phyloP scores from a whole-genome alignment of 2,329 filamentous ascomycete species.

The Lecanicillium sp. region DNA sequence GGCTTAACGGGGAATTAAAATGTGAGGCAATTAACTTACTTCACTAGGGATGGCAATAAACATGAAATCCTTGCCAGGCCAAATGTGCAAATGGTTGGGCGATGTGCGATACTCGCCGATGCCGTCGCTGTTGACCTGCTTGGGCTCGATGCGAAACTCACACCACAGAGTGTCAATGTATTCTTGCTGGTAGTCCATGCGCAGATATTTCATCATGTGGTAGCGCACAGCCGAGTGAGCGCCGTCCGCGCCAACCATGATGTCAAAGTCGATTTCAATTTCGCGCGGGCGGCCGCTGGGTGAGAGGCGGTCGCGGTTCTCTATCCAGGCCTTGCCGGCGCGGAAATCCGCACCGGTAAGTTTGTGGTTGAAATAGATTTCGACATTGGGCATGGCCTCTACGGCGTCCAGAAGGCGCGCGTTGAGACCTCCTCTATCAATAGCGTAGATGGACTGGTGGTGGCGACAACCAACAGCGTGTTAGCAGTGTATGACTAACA shows the following conservation, averaged over 20 bases:
- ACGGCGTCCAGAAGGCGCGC: constrained; percentile 76
- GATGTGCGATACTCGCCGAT: constrained; percentile 64
- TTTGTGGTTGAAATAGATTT: constrained; percentile 88
- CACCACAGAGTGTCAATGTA: constrained; percentile 98
- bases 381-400: constrained; percentile 79
- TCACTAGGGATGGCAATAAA: constrained; percentile 89
- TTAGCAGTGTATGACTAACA: constrained; percentile 1
- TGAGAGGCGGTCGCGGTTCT: constrained; percentile 37
- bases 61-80: constrained; percentile 92
- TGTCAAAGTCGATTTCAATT: constrained; percentile 79
- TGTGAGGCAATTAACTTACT: constrained; percentile 26
- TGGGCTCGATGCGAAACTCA: constrained; percentile 74
- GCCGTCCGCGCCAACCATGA: constrained; percentile 90
- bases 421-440: constrained; percentile 80
- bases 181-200: constrained; percentile 85
- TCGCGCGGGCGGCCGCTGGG: constrained; percentile 49
- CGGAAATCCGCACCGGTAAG: constrained; percentile 83
- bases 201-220: constrained; percentile 90
- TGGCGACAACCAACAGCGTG: background rate
- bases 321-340: constrained; percentile 78
- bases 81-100: constrained; percentile 92
- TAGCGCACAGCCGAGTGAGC: constrained; percentile 87
- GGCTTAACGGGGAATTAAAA: background rate
- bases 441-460: constrained; percentile 70
- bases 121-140: constrained; percentile 17